phyloP scores from a whole-genome alignment of 2,329 filamentous ascomycete species.

The Madurella fahalii region DNA sequence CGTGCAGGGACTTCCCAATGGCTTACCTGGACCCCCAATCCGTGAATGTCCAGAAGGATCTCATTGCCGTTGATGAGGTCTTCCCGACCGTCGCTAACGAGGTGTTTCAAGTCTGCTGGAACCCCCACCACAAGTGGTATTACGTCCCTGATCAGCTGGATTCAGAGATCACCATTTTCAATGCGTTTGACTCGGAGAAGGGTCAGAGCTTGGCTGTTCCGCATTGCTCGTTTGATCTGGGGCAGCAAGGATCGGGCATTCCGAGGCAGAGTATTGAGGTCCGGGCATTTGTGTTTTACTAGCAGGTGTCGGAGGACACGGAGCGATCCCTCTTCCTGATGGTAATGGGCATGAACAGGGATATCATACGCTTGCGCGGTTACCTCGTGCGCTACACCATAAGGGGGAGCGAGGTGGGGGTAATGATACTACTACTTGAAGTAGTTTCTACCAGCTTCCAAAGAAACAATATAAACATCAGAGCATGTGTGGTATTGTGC shows the following conservation, averaged over 20 bases:
- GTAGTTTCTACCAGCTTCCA: too few relatives aligned
- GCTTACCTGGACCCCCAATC: slow-evolving; percentile 17
- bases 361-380: too few relatives aligned
- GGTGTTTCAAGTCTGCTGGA: slow-evolving; percentile 19
- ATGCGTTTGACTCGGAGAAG: slow-evolving; percentile 15
- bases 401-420: too few relatives aligned
- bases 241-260: slow-evolving; percentile 11
- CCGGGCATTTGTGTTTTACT: slow-evolving; percentile 10
- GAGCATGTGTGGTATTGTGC: too few relatives aligned
- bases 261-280: slow-evolving; percentile 14
- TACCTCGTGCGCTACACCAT: too few relatives aligned
- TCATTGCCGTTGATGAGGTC: slow-evolving; percentile 22
- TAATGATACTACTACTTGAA: too few relatives aligned
- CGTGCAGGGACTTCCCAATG: slow-evolving; percentile 20
- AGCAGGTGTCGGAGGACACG: too few relatives aligned
- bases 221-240: slow-evolving; percentile 22
- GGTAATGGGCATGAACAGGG: too few relatives aligned
- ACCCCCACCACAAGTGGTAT: slow-evolving; percentile 20
- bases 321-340: too few relatives aligned
- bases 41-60: slow-evolving; percentile 15
- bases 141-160: slow-evolving; percentile 20
- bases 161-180: slow-evolving; percentile 18
- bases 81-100: slow-evolving; percentile 23
- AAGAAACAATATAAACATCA: too few relatives aligned
- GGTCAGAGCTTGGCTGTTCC: slow-evolving; percentile 18